Base-by-base conservation (phyloP, 441 rosid species). In the Syzygium syzygioides region DNA sequence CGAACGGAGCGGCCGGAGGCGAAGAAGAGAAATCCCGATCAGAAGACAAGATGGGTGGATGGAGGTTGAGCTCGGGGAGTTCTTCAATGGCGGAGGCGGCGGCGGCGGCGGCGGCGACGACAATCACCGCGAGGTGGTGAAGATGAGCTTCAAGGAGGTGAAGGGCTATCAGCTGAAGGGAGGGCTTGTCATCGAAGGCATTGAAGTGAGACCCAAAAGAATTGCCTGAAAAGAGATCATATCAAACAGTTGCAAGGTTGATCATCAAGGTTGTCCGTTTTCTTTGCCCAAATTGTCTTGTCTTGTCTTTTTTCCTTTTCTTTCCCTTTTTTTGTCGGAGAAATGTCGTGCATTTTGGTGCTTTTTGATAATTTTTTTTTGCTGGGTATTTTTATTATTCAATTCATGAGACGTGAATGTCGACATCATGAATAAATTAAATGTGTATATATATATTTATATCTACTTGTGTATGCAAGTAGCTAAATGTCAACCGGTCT, bases 201-300 rank as follows among this genome's bases (percentile, higher is more conserved):
- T 87, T 56, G 88, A 87, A 71, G 55, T 87, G 32, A 68, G 88
- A 28, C 88, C 88, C 18, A 53, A 60, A 87, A 89, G 53, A 93
- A 93, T 93, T 66, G 94, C 7, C 83, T 92, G 26, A 91, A 86
- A 91, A 86, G 94, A 93, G 89, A 92, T 92, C n/a, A 76, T 23
- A 76, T 41, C 83, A 7, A 25, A 23, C 12, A 41, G 8, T 12
- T 37, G 83, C 28, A 3, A 71, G 28, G 50, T 37, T 71, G 50
- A 71, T 71, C 80, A 37, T 3, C 12, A 34, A 12, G 41, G 76
- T 32, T 55, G 25, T 55, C 26, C 23, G 23, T 56, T 17, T 54
- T 15, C 55, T 15, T 54, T 7, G 59, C 59, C 59, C 25, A 20
- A 55, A 55, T 55, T 55, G 56, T 54, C 17, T 53, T 53, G 18